Evolutionary conservation across 805 yeast species (phyloP), one percentile per base, ranked within the genome.

Genomic region (Candida takata): DNA sequence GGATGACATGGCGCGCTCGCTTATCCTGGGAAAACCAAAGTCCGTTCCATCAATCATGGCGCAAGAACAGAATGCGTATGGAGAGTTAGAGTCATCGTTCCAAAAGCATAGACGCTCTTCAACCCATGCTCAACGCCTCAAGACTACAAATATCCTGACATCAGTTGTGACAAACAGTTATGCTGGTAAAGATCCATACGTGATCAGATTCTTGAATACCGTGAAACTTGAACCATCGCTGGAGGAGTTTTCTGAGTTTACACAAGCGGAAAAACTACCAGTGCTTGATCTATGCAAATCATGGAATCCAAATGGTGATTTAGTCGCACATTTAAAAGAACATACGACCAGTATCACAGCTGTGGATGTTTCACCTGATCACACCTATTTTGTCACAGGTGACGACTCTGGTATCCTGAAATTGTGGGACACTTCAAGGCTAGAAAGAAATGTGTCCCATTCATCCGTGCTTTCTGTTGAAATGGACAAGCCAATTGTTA

Each of bases 341-440:
- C 86, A 80, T 48, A 61, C 61, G n/a, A 65, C 74, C 34, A 49
- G 75, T 3, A 63, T 87, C n/a, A 75, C 67, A 16, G 60, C 78
- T 19, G 52, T 86, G 8, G 72, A 68, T 2, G 70, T 74, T 0
- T 69, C 84, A 5, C 77, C 81, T 0, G 77, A 80, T 20, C 69
- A 75, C 12, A 71, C 72, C 17, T 80, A 74, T 44, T 77, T 90
- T 43, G 61, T 86, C 3, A 78, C 92, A 2, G 95, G 87, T 3
- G 84, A 92, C 7, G 82, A 78, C 32, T 70, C 71, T 20, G 95
- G 97, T 0, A 52, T 62, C 2, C 49, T 92, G 27, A 80, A 76
- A 44, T 57, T 90, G 1, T 92, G 97, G 97, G 94, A 85, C 51
- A 58, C 79, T 1, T 49, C 61, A 8, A 73, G 77, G 39, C 59